These are phyloP conservation scores for Epicoccum sorghinum DNA, from an alignment of 2,329 filamentous ascomycete genomes.

Conservation along the genomic window DNA sequence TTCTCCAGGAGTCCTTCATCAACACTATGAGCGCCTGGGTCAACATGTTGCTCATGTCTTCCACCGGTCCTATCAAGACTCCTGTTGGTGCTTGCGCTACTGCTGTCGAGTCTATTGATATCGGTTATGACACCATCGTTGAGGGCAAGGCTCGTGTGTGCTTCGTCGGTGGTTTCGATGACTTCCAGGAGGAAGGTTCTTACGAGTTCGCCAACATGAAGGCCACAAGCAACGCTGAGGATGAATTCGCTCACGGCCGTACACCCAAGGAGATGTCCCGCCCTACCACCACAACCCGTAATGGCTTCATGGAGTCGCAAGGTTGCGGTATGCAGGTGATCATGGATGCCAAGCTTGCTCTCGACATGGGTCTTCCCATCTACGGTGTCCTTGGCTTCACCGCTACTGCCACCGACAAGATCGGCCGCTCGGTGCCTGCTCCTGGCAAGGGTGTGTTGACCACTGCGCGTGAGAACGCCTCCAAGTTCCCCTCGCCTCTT, in stretches of 20 bases:
- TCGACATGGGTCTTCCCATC: constrained; percentile 99
- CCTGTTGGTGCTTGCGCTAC: constrained; percentile 97
- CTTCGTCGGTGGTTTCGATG: constrained; percentile 98
- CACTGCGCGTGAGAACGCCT: constrained; percentile 85
- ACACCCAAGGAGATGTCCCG: constrained; percentile 98
- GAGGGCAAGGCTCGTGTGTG: constrained; percentile 98
- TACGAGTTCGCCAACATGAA: constrained; percentile 99
- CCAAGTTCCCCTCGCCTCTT: constrained; percentile 93
- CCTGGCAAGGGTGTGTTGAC: constrained; percentile 97
- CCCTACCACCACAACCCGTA: constrained; percentile 93
- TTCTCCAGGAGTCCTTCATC: constrained; percentile 99
- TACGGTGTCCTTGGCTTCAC: constrained; percentile 93
- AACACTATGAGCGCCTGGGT: constrained; percentile 99
- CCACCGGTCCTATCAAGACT: constrained; percentile 97
- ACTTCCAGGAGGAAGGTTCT: constrained; percentile 98
- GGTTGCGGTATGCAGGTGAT: constrained; percentile 98
- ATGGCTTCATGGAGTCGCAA: constrained; percentile 99
- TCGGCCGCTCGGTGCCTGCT: constrained; percentile 94
- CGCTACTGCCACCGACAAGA: constrained; percentile 98
- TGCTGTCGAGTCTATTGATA: constrained; percentile 94
- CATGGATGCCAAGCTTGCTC: constrained; percentile 93
- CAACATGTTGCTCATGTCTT: constrained; percentile 97
- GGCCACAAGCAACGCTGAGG: constrained; percentile 95
- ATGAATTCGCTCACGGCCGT: constrained; percentile 93
- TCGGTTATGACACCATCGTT: constrained; percentile 97